phyloP scores from a whole-genome alignment of 345 rosid species.

The Moricandia moricandioides region DNA sequence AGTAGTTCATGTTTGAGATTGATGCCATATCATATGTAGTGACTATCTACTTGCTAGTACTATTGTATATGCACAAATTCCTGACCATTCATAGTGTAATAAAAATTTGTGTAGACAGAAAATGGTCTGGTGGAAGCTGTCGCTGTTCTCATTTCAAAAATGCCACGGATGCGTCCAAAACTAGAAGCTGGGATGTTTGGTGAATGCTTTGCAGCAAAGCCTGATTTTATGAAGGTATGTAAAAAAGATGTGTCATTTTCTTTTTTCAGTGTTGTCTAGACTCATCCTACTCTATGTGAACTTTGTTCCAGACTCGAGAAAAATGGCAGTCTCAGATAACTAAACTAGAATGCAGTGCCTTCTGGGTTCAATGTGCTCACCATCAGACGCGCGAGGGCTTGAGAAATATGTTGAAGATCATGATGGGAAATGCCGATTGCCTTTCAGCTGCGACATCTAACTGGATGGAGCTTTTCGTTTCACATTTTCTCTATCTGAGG shows the following conservation, averaged over 20 bases:
- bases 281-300: background rate
- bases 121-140: conserved; percentile 95
- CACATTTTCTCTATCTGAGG: conserved; percentile 76
- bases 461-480: conserved; percentile 81
- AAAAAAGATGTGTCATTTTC: conserved; percentile 15
- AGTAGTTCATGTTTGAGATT: conserved; percentile 17
- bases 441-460: conserved; percentile 61
- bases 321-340: conserved; percentile 86
- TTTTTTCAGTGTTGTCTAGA: conserved; percentile 2
- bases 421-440: conserved; percentile 69
- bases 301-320: conserved; percentile 72
- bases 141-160: conserved; percentile 85
- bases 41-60: conserved; percentile 2
- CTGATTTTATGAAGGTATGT: conserved; percentile 89
- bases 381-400: conserved; percentile 78
- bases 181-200: conserved; percentile 67
- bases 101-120: conserved; percentile 60
- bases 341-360: conserved; percentile 80
- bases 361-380: conserved; percentile 88
- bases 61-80: conserved; percentile 3
- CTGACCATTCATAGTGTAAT: conserved; percentile 16
- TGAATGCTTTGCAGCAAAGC: conserved; percentile 78
- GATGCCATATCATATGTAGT: conserved; percentile 19
- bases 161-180: conserved; percentile 86
- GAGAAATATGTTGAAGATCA: conserved; percentile 78